Percentiles rank a stretch among this genome's conserved stretches.
These are phyloP conservation scores for Drechslera avenae DNA, from an alignment of 2,329 filamentous ascomycete species.

Conservation along the genomic window DNA sequence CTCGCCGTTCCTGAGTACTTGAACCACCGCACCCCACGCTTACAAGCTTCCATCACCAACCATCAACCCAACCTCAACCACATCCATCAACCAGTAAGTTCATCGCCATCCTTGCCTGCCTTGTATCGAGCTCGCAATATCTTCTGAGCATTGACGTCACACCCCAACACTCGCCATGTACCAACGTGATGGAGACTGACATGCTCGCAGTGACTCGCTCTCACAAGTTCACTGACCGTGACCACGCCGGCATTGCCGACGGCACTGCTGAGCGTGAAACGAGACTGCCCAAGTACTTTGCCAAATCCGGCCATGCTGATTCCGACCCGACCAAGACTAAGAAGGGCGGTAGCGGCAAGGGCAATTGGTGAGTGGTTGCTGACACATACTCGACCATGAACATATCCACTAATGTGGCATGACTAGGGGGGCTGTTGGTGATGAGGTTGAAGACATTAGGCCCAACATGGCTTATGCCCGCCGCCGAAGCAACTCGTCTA, in stretches of 20 bases:
- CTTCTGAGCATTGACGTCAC: too few species aligned
- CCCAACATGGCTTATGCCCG: slow-evolving; percentile 86
- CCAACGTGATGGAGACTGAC: too few species aligned
- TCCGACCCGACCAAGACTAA: slow-evolving; percentile 91
- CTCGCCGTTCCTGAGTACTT: slow-evolving; percentile 38
- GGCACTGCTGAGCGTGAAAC: slow-evolving; percentile 72
- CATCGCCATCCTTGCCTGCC: neutral
- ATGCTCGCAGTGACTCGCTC: slow-evolving; percentile 83
- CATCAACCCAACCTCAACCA: slow-evolving; percentile 16
- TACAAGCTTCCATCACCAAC: slow-evolving; percentile 6
- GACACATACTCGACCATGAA: neutral
- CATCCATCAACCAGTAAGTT: slow-evolving; percentile 39
- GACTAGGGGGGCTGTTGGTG: slow-evolving; percentile 77
- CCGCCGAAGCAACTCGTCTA: slow-evolving; percentile 90
- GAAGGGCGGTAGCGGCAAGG: slow-evolving; percentile 92
- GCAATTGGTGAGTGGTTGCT: slow-evolving; percentile 76
- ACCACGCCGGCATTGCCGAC: slow-evolving; percentile 80
- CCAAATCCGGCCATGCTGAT: slow-evolving; percentile 80
- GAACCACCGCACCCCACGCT: slow-evolving; percentile 9
- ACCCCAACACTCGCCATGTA: neutral
- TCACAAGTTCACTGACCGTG: slow-evolving; percentile 92
- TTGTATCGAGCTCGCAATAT: slow-evolving; percentile 10
- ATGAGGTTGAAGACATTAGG: slow-evolving; percentile 81
- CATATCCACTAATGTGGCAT: slow-evolving; percentile 20
- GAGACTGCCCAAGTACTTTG: slow-evolving; percentile 88